These are phyloP conservation scores for Cutaneotrichosporon daszewskae DNA, from an alignment of 1,284 basidiomycete genomes.

Conservation along the genomic window DNA sequence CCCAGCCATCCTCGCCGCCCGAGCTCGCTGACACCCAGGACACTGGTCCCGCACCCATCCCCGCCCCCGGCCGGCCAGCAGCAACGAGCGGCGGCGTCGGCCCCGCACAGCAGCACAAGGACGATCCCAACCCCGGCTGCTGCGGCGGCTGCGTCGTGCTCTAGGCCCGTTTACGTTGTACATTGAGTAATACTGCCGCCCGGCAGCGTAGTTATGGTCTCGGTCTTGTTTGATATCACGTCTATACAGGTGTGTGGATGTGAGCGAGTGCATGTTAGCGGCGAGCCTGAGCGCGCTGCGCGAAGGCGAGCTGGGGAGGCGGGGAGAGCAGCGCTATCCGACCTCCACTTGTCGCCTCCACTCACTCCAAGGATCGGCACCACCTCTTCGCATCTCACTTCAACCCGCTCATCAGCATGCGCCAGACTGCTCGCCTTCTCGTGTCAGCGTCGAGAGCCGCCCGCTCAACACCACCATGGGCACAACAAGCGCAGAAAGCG, in stretches of 20 bases:
- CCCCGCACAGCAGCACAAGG: constrained; percentile 29
- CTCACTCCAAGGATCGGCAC: too few relatives aligned
- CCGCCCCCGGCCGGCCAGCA: constrained; percentile 48
- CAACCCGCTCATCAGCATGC: too few relatives aligned
- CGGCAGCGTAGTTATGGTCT: constrained; percentile 1
- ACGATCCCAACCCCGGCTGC: constrained; percentile 56
- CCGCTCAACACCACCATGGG: neutral
- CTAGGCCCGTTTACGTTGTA: constrained; percentile 33
- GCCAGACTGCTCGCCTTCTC: too few relatives aligned
- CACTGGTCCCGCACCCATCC: constrained; percentile 33
- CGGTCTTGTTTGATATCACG: neutral
- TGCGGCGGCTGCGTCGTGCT: constrained; percentile 67
- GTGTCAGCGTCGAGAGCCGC: too few relatives aligned
- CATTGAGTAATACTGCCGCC: constrained; percentile 1
- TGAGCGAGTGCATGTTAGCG: neutral
- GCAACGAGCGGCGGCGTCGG: constrained; percentile 54
- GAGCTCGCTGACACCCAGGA: constrained; percentile 26
- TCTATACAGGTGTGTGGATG: constrained; percentile 1
- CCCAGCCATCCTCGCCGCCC: too few relatives aligned
- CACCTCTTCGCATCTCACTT: too few relatives aligned
- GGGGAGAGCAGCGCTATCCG: neutral
- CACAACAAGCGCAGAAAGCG: neutral
- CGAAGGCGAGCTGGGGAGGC: neutral
- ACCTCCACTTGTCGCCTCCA: neutral
- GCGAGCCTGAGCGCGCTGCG: neutral